These are phyloP conservation scores for Microstroma glucosiphilum DNA, from an alignment of 1,284 basidiomycete species.

Conservation along the genomic window DNA sequence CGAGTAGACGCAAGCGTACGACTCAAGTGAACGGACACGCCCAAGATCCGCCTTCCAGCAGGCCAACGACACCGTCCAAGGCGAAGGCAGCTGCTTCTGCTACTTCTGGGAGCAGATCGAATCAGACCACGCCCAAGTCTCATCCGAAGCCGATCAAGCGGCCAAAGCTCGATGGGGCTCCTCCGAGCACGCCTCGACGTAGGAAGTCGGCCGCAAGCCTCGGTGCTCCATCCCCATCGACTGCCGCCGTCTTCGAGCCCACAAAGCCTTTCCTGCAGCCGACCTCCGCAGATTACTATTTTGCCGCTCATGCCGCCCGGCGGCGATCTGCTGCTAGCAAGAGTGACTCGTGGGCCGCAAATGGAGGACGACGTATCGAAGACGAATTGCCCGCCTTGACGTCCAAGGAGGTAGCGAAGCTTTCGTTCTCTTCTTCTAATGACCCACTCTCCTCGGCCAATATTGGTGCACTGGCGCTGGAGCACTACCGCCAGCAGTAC, in stretches of 20 bases:
- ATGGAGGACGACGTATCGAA: background rate
- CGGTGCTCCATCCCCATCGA: background rate
- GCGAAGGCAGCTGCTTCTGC: background rate
- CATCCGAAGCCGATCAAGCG: conserved; percentile 1
- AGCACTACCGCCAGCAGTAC: conserved; percentile 8
- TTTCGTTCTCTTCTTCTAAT: background rate
- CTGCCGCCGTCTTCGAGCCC: background rate
- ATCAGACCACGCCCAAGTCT: background rate
- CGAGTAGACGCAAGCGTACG: background rate
- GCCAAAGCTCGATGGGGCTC: background rate
- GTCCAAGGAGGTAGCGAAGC: background rate
- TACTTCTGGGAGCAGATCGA: background rate
- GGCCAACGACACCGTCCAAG: background rate
- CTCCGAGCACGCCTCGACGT: background rate
- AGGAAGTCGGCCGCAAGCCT: background rate
- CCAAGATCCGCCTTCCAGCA: background rate
- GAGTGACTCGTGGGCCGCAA: conserved; percentile 6
- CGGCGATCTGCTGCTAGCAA: background rate
- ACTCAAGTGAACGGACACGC: background rate
- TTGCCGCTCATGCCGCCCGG: conserved; percentile 13
- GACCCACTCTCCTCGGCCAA: background rate
- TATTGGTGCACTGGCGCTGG: background rate
- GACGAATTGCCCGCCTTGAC: background rate
- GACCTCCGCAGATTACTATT: conserved; percentile 15
- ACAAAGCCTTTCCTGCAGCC: background rate